Evolutionary conservation across 371 early-diverging fungal species (phyloP).

Genomic region (Capillidium heterosporum): DNA sequence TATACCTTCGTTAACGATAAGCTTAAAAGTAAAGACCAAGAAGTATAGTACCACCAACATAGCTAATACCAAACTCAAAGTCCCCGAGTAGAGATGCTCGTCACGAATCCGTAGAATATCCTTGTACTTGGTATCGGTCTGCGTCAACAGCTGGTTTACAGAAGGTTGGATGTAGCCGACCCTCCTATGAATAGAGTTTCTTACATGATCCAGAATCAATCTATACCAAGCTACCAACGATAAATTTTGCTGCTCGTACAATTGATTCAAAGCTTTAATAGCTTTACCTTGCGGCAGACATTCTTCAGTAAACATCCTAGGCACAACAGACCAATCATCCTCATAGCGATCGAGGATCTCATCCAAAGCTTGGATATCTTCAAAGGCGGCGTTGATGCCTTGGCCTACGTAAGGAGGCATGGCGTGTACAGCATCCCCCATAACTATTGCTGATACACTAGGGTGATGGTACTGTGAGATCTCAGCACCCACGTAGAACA

Average conservation of each 20-base stretch:
- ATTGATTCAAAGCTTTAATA: neutral
- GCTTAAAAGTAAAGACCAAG: no score
- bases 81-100: neutral
- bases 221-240: neutral
- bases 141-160: neutral
- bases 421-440: slow-evolving; percentile 5
- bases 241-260: neutral
- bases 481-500: slow-evolving; percentile 1
- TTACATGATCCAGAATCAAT: neutral
- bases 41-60: no score
- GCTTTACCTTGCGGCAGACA: neutral
- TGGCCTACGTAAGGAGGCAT: slow-evolving; percentile 4
- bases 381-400: slow-evolving; percentile 4
- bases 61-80: no score
- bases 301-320: neutral
- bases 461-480: slow-evolving; percentile 4
- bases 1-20: no score
- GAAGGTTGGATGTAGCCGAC: neutral
- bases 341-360: neutral
- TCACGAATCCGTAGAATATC: neutral
- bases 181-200: neutral
- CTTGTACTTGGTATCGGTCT: neutral
- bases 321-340: neutral
- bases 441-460: neutral
- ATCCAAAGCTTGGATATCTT: slow-evolving; percentile 2